Evolutionary conservation across 768 basidiomycete genomes (phyloP), one percentile per base, ranked within the genome.

Genomic region (Melanogaster broomeanus): DNA sequence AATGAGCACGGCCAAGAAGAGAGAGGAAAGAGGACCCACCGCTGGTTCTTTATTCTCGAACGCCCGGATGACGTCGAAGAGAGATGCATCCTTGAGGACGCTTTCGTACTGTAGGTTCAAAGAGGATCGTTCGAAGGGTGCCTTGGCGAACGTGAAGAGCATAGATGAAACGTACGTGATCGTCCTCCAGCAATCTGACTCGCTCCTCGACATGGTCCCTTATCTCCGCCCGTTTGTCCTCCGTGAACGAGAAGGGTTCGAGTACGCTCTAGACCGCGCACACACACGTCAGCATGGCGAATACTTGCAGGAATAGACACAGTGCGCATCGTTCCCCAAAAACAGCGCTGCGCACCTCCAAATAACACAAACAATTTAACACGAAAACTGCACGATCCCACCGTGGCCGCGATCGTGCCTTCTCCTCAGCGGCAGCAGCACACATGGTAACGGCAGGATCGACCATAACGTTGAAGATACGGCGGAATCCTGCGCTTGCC

Each of bases 341-440:
- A 21, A 42, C 4, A 21, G 48, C 12, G 24, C 34, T 19, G 68
- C 79, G 25, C 42, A 93, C 94, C 77, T 87, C 82, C 13, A 97
- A 69, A 65, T 93, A 94, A 16, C 80, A 84, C 56, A 93, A 68
- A 52, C 89, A 96, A 61, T 98, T 98, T 57, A 97, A 74, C 47
- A 91, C 76, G 64, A 92, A 98, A 0, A 97, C 81, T 3, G 82
- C 78, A 41, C 76, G 78, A 64, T 99, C 95, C 92, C 95, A 96
- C 28, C 71, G 75, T 6, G 77, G 79, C 25, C 78, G 72, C 18
- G 70, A 48, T 34, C 73, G 72, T 30, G 77, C 77, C 62, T 87
- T 88, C 57, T 83, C 83, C 57, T 88, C 88, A 2, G 83, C 81
- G 45, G 82, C 83, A 4, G 74, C 71, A 11, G 79, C 69, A 63